Evolutionary conservation across 371 early-diverging fungal genomes (phyloP).

Genomic region (Zopfochytrium polystomum): DNA sequence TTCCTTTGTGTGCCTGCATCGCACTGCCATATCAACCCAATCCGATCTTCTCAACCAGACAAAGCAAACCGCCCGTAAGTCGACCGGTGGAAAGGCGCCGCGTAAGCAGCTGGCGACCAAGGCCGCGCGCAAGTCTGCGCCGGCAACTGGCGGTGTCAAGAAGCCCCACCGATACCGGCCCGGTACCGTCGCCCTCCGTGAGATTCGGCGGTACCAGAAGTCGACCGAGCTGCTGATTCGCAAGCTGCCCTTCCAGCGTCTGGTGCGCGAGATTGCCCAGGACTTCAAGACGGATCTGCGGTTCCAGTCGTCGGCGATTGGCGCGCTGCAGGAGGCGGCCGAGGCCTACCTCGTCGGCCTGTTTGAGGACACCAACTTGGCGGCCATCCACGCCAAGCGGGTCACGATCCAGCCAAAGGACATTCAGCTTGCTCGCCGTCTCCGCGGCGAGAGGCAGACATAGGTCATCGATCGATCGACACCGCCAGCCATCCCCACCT

Average conservation of each 20-base stretch:
- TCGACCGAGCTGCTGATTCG: conserved; percentile 98
- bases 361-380: conserved; percentile 98
- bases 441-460: conserved; percentile 43
- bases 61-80: conserved; percentile 98
- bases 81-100: conserved; percentile 98
- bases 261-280: conserved; percentile 96
- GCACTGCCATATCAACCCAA: too few relatives aligned
- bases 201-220: conserved; percentile 98
- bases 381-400: conserved; percentile 99
- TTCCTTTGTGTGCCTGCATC: too few relatives aligned
- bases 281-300: conserved; percentile 97
- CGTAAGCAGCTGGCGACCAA: conserved; percentile 98
- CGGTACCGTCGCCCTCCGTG: conserved; percentile 65
- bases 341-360: conserved; percentile 95
- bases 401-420: conserved; percentile 99
- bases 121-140: conserved; percentile 72
- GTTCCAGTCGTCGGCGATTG: conserved; percentile 97
- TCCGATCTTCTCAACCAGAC: too few relatives aligned
- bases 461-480: too few relatives aligned
- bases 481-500: too few relatives aligned
- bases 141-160: conserved; percentile 59
- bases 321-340: conserved; percentile 97
- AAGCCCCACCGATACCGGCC: conserved; percentile 54
- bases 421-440: conserved; percentile 86
- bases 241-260: conserved; percentile 98